phyloP scores from a whole-genome alignment of 768 basidiomycete genomes.

The Lentinula aciculospora region DNA sequence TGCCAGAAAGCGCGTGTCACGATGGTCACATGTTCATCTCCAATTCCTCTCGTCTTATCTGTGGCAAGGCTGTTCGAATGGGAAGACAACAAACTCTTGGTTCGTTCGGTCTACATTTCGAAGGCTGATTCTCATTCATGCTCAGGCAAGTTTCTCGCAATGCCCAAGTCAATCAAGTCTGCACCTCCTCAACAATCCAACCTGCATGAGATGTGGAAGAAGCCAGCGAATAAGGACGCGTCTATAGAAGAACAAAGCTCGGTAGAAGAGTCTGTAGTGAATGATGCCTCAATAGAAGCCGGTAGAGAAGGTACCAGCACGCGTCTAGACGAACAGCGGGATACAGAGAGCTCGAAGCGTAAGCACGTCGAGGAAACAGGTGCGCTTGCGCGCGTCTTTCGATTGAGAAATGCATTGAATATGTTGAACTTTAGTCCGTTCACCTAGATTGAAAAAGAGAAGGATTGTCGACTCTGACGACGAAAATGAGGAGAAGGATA shows the following conservation, averaged over 20 bases:
- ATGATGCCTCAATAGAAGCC: slow-evolving; percentile 12
- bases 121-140: neutral
- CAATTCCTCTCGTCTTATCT: neutral
- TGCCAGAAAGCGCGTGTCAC: too few relatives aligned
- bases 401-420: neutral
- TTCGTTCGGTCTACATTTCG: slow-evolving; percentile 18
- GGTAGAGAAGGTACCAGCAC: slow-evolving; percentile 3
- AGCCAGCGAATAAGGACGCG: slow-evolving; percentile 30
- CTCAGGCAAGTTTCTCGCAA: slow-evolving; percentile 70
- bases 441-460: slow-evolving; percentile 40
- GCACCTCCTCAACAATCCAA: slow-evolving; percentile 75
- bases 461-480: slow-evolving; percentile 52
- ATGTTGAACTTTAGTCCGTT: slow-evolving; percentile 14
- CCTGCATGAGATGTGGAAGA: slow-evolving; percentile 70
- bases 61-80: slow-evolving; percentile 31
- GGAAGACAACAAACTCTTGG: slow-evolving; percentile 73
- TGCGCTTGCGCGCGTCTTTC: neutral
- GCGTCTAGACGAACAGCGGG: neutral
- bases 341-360: slow-evolving; percentile 31
- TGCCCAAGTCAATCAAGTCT: slow-evolving; percentile 63
- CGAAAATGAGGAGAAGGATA: slow-evolving; percentile 26
- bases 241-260: slow-evolving; percentile 10
- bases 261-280: slow-evolving; percentile 23
- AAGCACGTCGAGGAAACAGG: slow-evolving; percentile 19
- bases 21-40: slow-evolving; percentile 24